phyloP scores from a whole-genome alignment of 306 rosid genomes.

The Corylus avellana region DNA sequence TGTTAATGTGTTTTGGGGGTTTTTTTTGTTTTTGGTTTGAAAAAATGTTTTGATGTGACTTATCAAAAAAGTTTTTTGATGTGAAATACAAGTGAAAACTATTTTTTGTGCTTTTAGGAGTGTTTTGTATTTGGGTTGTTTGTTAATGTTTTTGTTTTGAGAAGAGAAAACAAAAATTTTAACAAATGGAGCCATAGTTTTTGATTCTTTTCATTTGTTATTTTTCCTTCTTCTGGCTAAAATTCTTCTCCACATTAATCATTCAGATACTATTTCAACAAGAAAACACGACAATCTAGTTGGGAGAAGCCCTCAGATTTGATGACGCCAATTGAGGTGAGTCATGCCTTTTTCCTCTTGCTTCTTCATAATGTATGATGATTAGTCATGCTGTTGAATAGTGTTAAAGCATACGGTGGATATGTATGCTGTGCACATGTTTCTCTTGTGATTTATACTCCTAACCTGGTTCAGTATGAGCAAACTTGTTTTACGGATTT shows the following conservation, averaged over 20 bases:
- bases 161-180: too few relatives aligned
- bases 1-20: too few relatives aligned
- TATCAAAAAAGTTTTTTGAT: too few relatives aligned
- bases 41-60: too few relatives aligned
- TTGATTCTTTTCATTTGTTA: constrained; percentile 10
- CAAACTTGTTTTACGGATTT: constrained; percentile 39
- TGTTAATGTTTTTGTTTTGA: too few relatives aligned
- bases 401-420: constrained; percentile 27
- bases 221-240: constrained; percentile 16
- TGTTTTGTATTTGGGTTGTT: too few relatives aligned
- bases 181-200: too few relatives aligned
- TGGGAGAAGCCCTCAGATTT: constrained; percentile 94
- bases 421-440: constrained; percentile 18
- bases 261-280: constrained; percentile 85
- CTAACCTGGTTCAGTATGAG: constrained; percentile 25
- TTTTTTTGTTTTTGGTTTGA: too few relatives aligned
- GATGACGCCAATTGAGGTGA: constrained; percentile 92
- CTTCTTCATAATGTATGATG: constrained; percentile 26
- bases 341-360: constrained; percentile 39
- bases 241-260: constrained; percentile 11
- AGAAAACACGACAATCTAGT: constrained; percentile 73
- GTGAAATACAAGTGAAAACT: too few relatives aligned
- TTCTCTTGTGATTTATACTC: constrained; percentile 5
- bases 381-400: constrained; percentile 26
- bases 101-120: too few relatives aligned